phyloP scores from a whole-genome alignment of 2,329 filamentous ascomycete genomes.

The Aspergillus thermomutatus region DNA sequence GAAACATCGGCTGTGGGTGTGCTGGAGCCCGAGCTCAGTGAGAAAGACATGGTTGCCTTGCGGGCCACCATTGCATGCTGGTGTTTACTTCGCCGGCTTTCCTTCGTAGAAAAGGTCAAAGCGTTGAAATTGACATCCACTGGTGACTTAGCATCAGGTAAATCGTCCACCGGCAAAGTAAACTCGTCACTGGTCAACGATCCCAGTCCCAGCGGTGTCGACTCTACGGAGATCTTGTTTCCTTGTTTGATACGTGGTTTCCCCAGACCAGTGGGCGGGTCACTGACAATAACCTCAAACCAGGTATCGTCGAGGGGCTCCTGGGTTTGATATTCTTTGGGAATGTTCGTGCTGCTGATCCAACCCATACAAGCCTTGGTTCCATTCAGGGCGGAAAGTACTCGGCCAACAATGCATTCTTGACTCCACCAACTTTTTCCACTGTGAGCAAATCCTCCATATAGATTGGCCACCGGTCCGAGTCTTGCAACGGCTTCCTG shows the following conservation, averaged over 20 bases:
- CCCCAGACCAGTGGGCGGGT: slow-evolving; percentile 22
- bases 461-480: slow-evolving; percentile 51
- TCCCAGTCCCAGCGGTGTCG: slow-evolving; percentile 39
- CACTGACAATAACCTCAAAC: slow-evolving; percentile 46
- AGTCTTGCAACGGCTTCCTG: slow-evolving; percentile 46
- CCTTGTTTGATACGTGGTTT: slow-evolving; percentile 45
- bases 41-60: slow-evolving; percentile 27
- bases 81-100: slow-evolving; percentile 9
- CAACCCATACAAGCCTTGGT: slow-evolving; percentile 55
- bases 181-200: slow-evolving; percentile 37
- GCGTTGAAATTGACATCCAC: slow-evolving; percentile 19
- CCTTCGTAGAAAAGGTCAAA: slow-evolving; percentile 24
- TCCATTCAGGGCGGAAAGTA: slow-evolving; percentile 46
- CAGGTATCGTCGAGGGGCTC: slow-evolving; percentile 43
- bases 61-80: slow-evolving; percentile 17
- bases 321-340: slow-evolving; percentile 29
- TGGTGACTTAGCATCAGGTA: slow-evolving; percentile 5
- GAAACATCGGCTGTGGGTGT: slow-evolving; percentile 20
- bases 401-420: slow-evolving; percentile 51
- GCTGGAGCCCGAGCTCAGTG: slow-evolving; percentile 12
- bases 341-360: slow-evolving; percentile 44
- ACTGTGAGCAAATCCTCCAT: slow-evolving; percentile 53
- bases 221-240: slow-evolving; percentile 36
- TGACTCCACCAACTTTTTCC: slow-evolving; percentile 57
- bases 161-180: slow-evolving; percentile 35